These are phyloP conservation scores for Cyberlindnera sargentensis DNA, from an alignment of 805 yeast genomes.

Conservation along the genomic window DNA sequence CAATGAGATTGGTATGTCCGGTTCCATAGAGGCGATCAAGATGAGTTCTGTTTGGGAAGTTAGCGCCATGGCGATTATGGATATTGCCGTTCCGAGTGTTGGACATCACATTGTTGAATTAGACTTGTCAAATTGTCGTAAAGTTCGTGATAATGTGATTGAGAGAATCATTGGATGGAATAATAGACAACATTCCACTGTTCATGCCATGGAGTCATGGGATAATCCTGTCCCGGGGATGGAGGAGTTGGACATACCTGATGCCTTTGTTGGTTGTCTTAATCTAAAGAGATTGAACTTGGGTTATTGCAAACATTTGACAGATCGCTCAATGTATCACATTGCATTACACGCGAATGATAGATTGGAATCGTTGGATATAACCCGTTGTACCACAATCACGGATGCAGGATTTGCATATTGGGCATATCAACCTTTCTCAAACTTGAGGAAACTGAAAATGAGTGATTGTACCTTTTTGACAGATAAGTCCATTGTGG, in stretches of 20 bases:
- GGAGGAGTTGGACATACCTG: constrained; percentile 21
- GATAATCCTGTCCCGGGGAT: constrained; percentile 26
- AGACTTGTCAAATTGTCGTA: constrained; percentile 67
- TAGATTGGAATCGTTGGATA: constrained; percentile 47
- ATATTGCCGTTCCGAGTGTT: constrained; percentile 56
- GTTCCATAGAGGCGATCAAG: constrained; percentile 44
- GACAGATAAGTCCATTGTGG: constrained; percentile 55
- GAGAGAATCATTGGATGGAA: constrained; percentile 61
- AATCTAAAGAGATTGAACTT: constrained; percentile 46
- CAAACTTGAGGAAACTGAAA: constrained; percentile 43
- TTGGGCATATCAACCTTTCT: constrained; percentile 55
- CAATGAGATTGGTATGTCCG: constrained; percentile 62
- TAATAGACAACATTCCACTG: constrained; percentile 5
- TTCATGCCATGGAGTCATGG: constrained; percentile 1
- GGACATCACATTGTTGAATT: constrained; percentile 53
- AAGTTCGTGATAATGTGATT: constrained; percentile 64
- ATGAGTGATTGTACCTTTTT: constrained; percentile 70
- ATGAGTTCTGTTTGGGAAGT: constrained; percentile 75
- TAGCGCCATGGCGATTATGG: constrained; percentile 78
- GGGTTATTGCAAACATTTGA: constrained; percentile 71
- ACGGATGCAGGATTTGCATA: constrained; percentile 66
- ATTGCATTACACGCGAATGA: constrained; percentile 52
- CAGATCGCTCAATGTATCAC: constrained; percentile 61
- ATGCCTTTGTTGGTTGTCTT: constrained; percentile 45
- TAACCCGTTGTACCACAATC: constrained; percentile 72